Percentiles rank a stretch among this genome's conserved stretches.
Evolutionary conservation across 2,329 filamentous ascomycete genomes (phyloP).

Genomic region (Dactylella cylindrospora): DNA sequence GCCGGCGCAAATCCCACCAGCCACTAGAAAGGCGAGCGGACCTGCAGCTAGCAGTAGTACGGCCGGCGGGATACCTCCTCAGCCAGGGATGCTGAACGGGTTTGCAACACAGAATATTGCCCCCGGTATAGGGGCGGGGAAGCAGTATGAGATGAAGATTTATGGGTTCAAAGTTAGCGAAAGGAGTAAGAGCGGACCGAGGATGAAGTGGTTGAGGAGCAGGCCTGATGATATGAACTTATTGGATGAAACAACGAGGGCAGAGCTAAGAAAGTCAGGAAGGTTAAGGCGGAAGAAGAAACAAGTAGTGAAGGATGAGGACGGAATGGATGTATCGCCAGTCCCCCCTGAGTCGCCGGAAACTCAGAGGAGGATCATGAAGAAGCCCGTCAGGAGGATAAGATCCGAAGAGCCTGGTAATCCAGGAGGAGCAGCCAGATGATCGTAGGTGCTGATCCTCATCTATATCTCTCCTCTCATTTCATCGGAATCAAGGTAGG

Average conservation of each 20-base stretch:
- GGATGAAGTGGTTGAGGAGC: slow-evolving; percentile 94
- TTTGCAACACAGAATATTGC: slow-evolving; percentile 83
- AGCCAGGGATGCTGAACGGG: slow-evolving; percentile 66
- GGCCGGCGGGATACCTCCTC: slow-evolving; percentile 33
- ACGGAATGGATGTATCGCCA: slow-evolving; percentile 41
- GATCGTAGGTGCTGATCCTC: too few relatives aligned
- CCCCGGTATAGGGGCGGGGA: slow-evolving; percentile 76
- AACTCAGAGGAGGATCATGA: slow-evolving; percentile 29
- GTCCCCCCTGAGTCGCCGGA: slow-evolving; percentile 27
- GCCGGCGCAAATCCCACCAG: slow-evolving; percentile 50
- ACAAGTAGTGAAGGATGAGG: slow-evolving; percentile 13
- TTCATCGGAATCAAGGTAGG: too few relatives aligned
- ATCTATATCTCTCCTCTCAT: too few relatives aligned
- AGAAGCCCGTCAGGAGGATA: slow-evolving; percentile 42
- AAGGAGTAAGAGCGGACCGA: slow-evolving; percentile 80
- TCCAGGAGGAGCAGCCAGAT: slow-evolving; percentile 2
- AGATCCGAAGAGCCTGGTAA: slow-evolving; percentile 15
- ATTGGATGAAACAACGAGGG: slow-evolving; percentile 71
- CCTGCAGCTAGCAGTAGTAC: slow-evolving; percentile 3
- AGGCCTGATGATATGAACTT: slow-evolving; percentile 78
- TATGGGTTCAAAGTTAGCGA: slow-evolving; percentile 96
- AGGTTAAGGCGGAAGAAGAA: slow-evolving; percentile 44
- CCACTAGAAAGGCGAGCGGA: slow-evolving; percentile 18
- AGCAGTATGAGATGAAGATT: slow-evolving; percentile 91
- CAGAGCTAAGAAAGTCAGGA: slow-evolving; percentile 31